Evolutionary conservation across 306 rosid genomes (phyloP).

Genomic region (Adenanthera pavonina): DNA sequence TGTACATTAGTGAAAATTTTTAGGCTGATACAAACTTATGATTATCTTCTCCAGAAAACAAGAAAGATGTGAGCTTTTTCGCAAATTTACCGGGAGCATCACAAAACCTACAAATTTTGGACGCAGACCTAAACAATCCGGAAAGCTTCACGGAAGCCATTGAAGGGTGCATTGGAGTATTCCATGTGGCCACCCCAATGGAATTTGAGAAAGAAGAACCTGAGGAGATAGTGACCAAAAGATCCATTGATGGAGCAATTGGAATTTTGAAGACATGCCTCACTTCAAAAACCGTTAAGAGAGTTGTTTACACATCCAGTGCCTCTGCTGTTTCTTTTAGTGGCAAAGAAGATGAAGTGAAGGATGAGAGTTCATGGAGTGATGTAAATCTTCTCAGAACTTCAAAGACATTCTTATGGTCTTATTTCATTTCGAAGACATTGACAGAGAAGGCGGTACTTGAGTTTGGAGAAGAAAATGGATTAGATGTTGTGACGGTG

Average conservation of each 20-base stretch:
- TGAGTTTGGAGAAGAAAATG: conserved; percentile 48
- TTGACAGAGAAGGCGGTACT: conserved; percentile 51
- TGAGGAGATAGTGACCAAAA: conserved; percentile 38
- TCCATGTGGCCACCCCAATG: conserved; percentile 47
- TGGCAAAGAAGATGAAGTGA: conserved; percentile 1
- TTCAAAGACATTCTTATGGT: neutral
- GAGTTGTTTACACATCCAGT: conserved; percentile 56
- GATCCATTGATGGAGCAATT: conserved; percentile 48
- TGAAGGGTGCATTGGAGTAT: conserved; percentile 52
- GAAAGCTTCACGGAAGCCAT: conserved; percentile 46
- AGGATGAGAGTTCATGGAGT: conserved; percentile 58
- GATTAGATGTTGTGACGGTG: conserved; percentile 52
- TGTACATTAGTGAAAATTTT: too few species aligned
- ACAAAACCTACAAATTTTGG: conserved; percentile 47
- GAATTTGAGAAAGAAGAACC: conserved; percentile 36
- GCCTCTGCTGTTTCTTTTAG: conserved; percentile 11
- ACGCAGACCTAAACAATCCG: conserved; percentile 49
- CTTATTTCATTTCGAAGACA: conserved; percentile 51
- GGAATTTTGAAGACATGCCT: conserved; percentile 50
- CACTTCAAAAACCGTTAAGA: conserved; percentile 44
- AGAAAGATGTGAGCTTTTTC: conserved; percentile 45
- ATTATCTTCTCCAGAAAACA: neutral
- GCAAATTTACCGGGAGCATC: conserved; percentile 52
- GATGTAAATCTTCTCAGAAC: conserved; percentile 37
- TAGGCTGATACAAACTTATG: neutral